Evolutionary conservation across 345 rosid genomes (phyloP).

Genomic region (Ricinus communis): DNA sequence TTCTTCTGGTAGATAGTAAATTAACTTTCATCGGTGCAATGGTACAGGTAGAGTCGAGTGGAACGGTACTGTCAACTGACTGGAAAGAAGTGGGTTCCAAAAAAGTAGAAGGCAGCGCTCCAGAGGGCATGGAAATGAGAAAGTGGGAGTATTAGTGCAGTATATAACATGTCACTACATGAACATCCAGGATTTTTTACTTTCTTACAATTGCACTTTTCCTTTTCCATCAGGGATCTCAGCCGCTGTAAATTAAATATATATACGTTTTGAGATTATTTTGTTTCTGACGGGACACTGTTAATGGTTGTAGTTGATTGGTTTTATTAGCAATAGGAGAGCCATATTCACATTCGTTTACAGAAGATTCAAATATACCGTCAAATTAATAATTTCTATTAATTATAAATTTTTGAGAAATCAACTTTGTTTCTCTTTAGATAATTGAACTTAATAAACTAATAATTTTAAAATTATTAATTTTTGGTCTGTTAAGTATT

Average conservation of each 20-base stretch:
- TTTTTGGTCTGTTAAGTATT: too few species aligned
- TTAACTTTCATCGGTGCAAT: not conserved
- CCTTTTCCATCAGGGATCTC: not conserved
- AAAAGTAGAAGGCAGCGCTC: constrained; percentile 72
- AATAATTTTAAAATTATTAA: too few species aligned
- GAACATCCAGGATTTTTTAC: not conserved
- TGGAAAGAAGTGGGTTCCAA: constrained; percentile 81
- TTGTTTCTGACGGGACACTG: not conserved
- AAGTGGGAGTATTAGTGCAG: constrained; percentile 61
- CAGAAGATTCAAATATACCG: too few species aligned
- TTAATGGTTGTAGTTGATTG: not conserved
- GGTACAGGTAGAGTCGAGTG: constrained; percentile 70
- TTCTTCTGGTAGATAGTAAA: not conserved
- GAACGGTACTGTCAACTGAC: constrained; percentile 73
- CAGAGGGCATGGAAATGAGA: constrained; percentile 73
- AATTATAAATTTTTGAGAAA: too few species aligned
- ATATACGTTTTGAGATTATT: not conserved
- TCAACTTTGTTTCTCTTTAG: too few species aligned
- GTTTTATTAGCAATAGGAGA: too few species aligned
- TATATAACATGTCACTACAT: not conserved
- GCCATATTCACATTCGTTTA: too few species aligned
- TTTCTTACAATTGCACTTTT: not conserved
- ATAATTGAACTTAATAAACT: too few species aligned
- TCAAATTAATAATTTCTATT: too few species aligned
- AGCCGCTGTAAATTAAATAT: not conserved